Base-by-base conservation (phyloP, 345 rosid species). In the Sonneratia alba region DNA sequence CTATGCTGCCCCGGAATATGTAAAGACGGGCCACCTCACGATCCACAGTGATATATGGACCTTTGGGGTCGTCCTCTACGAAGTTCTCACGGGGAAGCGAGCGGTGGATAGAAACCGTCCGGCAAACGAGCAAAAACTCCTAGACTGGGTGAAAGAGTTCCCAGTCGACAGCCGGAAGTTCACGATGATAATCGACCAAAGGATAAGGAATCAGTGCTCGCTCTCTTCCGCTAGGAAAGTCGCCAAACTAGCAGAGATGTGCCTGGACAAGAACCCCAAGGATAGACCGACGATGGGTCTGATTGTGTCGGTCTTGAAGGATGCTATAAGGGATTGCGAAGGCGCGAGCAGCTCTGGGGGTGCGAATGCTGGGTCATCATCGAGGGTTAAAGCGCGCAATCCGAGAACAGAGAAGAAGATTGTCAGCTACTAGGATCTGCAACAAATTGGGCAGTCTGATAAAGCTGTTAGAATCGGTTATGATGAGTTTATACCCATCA, bases 1-100 rank as follows among this genome's bases (percentile, higher is more conserved):
- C 5, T 95, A 95, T 53, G 99, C 99, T 40, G 97, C 96, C 6
- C 99, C 99, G 0, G 97, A 95, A 75, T 95, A 95, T 43, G 81
- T 95, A 12, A 81, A 83, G 75, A 95, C 99, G 0, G 99, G 99
- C 47, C 97, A 92, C 77, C 99, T 95, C 48, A 83, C 81, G 27
- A 69, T 74, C 73, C 90, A 82, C 3, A 84, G 84, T 24, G 99
- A 95, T 70, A 72, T 89, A 45, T 95, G 93, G 88, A 92, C 88
- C 49, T 91, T 87, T 11, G 99, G 99, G 21, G 97, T 95, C 77
- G 99, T 95, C 57, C 92, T 95, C 8, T 95, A 87, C 2, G 99
- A 91, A 84, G 84, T 95, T 76, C 90, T 95, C 38, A 90, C 99
- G 4, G 97, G 99, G 48, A 87, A 97, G 72, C 83, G 92, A 40